These are phyloP conservation scores for Paraphoma sp. DNA, from an alignment of 2,329 filamentous ascomycete genomes.

Conservation along the genomic window DNA sequence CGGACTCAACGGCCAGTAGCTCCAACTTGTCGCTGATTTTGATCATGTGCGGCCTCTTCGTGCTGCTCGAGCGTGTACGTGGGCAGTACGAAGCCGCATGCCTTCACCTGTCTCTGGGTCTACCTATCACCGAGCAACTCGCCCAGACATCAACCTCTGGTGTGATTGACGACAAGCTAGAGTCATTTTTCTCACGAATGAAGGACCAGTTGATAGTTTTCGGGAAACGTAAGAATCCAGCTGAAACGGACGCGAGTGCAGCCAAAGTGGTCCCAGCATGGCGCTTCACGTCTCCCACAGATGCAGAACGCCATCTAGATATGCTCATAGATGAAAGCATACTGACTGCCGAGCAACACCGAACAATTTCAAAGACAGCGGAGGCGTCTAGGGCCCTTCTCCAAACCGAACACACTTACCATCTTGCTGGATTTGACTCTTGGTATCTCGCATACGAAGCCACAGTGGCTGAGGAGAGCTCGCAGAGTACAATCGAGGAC, in stretches of 20 bases:
- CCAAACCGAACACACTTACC: neutral
- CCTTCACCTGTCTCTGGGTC: neutral
- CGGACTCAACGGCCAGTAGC: neutral
- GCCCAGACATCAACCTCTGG: neutral
- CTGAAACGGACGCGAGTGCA: neutral
- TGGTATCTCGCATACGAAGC: neutral
- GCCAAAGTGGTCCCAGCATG: neutral
- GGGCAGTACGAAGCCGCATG: neutral
- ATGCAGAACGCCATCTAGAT: neutral
- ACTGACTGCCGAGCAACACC: neutral
- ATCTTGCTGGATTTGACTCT: neutral
- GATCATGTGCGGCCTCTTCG: neutral
- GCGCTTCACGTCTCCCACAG: neutral
- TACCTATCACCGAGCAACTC: neutral
- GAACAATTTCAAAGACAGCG: neutral
- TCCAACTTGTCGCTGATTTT: neutral
- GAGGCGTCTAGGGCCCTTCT: neutral
- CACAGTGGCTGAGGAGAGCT: neutral
- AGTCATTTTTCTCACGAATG: neutral
- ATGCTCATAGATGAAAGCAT: neutral
- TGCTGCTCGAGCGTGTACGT: neutral
- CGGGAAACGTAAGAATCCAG: too few species aligned
- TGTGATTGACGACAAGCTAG: neutral
- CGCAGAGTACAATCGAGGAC: neutral
- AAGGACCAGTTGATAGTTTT: neutral